phyloP scores from a whole-genome alignment of 257 asterid genomes.

The Ilex aquifolium region DNA sequence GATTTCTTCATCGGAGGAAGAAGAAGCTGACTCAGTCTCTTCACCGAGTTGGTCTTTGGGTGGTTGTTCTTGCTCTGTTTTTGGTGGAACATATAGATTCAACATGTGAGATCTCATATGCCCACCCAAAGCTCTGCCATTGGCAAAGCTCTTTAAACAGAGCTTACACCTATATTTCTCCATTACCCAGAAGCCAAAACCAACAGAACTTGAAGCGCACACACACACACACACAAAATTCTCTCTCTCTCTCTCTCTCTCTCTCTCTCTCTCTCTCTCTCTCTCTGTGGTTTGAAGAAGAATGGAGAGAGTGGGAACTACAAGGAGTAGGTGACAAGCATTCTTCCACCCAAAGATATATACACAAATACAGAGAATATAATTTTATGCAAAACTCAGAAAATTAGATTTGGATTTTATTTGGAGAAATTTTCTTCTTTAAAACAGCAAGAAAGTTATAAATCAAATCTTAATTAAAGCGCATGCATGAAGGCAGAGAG shows the following conservation, averaged over 20 bases:
- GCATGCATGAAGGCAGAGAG: background rate
- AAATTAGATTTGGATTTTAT: background rate
- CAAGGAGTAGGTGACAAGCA: background rate
- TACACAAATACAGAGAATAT: background rate
- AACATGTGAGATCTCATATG: conserved; percentile 2
- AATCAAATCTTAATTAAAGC: background rate
- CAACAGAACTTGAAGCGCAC: too few species aligned
- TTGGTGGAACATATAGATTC: background rate
- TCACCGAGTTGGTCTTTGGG: background rate
- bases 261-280: background rate
- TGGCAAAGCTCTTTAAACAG: background rate
- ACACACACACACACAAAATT: background rate
- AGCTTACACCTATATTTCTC: background rate
- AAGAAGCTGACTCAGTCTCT: background rate
- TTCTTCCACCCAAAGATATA: background rate
- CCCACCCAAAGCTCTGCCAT: conserved; percentile 1
- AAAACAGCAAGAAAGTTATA: background rate
- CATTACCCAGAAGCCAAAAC: background rate
- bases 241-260: background rate
- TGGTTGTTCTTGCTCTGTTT: background rate
- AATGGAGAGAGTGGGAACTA: background rate
- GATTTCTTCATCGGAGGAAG: conserved; percentile 4
- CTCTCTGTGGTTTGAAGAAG: background rate
- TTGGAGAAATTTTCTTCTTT: background rate
- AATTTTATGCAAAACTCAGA: too few species aligned